Evolutionary conservation across 108 stramenopile genomes (phyloP), one percentile per base, ranked within the genome.

Genomic region (Parietichytrium sp.): DNA sequence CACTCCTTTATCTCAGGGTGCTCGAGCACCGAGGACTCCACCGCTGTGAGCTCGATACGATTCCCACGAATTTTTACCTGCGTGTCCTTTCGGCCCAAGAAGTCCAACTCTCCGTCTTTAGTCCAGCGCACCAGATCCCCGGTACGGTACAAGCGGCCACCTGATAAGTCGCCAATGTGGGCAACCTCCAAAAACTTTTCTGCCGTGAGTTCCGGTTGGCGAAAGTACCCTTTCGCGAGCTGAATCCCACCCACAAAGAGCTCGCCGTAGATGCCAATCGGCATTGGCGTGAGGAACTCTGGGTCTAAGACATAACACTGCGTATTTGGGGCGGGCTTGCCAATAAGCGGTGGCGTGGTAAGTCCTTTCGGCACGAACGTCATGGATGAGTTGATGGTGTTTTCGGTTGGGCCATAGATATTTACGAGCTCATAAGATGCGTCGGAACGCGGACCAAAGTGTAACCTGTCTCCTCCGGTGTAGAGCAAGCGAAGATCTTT

Each of bases 31-130:
- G 16, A 45, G 10, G 47, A 25, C 80, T 84, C 84, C 52, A 84
- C 81, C 49, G 79, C 84, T 6, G 52, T 80, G 47, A 84, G 79
- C 84, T 84, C 84, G 38, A 81, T 54, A 33, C 84, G 84, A 13
- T 48, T 80, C 47, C 84, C 84, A n/a, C 79, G 50, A 18, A 84
- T 79, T 55, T 84, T 84, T 45, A 84, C 84, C 54, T 84, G 84
- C 10, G 45, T 20, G 49, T 84, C 84, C 26, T 36, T 25, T 15
- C 84, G 84, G 16, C 84, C 84, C 4, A 84, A 12, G 54, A 84
- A 80, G 54, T 84, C 80, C n/a, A 84, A 7, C 18, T 48, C 8
- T 7, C 84, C 84, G 38, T 51, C 54, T 2, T 52, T 31, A 8
- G 80, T 80, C 54, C 79, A 38, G 15, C 84, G 84, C 13, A 52